These are phyloP conservation scores for Echria macrotheca DNA, from an alignment of 495 filamentous ascomycete genomes.

Conservation along the genomic window DNA sequence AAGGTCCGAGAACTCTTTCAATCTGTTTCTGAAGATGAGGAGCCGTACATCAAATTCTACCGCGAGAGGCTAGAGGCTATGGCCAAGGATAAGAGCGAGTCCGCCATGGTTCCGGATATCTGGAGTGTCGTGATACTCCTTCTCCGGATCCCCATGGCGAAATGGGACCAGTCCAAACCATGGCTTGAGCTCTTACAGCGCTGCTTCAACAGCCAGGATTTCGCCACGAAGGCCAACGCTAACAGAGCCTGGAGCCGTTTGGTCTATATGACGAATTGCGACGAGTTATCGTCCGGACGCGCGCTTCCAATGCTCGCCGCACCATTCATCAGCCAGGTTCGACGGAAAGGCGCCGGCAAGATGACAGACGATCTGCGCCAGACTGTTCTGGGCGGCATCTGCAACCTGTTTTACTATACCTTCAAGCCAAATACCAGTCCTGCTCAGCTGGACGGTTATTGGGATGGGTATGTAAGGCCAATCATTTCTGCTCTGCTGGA, in stretches of 20 bases:
- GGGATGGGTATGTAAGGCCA: conserved; percentile 67
- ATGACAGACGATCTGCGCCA: conserved; percentile 51
- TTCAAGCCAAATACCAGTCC: conserved; percentile 62
- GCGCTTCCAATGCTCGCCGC: conserved; percentile 62
- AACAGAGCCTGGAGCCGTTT: conserved; percentile 80
- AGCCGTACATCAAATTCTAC: conserved; percentile 58
- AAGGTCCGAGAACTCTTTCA: conserved; percentile 63
- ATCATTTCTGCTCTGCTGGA: conserved; percentile 44
- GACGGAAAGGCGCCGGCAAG: conserved; percentile 54
- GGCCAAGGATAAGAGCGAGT: conserved; percentile 57
- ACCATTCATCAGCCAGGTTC: conserved; percentile 65
- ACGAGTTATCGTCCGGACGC: conserved; percentile 52
- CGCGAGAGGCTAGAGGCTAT: conserved; percentile 64
- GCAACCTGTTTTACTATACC: conserved; percentile 79
- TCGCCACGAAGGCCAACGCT: conserved; percentile 65
- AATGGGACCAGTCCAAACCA: conserved; percentile 64
- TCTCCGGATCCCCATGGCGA: conserved; percentile 59
- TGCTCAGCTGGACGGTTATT: conserved; percentile 65
- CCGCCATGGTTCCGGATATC: conserved; percentile 70
- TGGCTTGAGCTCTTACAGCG: conserved; percentile 74
- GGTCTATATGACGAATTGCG: conserved; percentile 61
- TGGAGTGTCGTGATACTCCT: conserved; percentile 81
- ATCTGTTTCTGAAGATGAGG: conserved; percentile 44
- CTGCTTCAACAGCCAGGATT: conserved; percentile 79
- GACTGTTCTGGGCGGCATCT: conserved; percentile 62